Evolutionary conservation across 257 asterid genomes (phyloP), one percentile per base, ranked within the genome.

Genomic region (Gynochthodes officinalis): DNA sequence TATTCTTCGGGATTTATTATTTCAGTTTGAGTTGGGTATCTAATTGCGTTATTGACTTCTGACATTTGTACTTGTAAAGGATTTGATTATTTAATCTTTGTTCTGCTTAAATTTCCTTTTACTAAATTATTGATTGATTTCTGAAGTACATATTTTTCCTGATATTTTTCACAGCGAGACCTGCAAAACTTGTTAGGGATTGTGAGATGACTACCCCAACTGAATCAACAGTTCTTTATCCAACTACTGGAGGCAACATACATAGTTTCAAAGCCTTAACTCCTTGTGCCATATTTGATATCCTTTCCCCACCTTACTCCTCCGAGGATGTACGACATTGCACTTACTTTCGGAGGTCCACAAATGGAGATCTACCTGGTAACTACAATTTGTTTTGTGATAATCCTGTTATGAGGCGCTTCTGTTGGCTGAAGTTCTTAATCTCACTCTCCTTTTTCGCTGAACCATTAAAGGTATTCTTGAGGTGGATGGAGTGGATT

Each of bases 271-370:
- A 82, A 84, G 99, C 99, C 25, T 79, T 89, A 63, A 87, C 91
- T 69, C 99, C 98, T 30, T 95, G 99, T 58, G 99, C 99, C 44
- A 82, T 95, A 77, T 90, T 95, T 54, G 99, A 95, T 82, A 95
- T 95, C 81, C 97, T 95, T 69, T 92, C 91, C 74, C 99, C 99
- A 49, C 99, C 99, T 30, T 95, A 95, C 86, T 86, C 90, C 69
- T 81, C 97, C 30, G 97, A 86, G 71, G 96, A 87, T 49, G 99
- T 97, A 44, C 87, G 99, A 0, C 98, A 95, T 70, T 95, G 99
- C 87, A 86, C 96, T 73, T 95, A 95, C 75, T 95, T 85, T 76
- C 85, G 87, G 75, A 86, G 79, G 83, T 87, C 96, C 79, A 82
- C 86, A 4, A 83, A 80, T 53, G 81, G 60, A 40, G 96, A 92